Evolutionary conservation across 202 grass and related monocot species (phyloP), one percentile per base, ranked within the genome.

Genomic region (Zoysia matrella): DNA sequence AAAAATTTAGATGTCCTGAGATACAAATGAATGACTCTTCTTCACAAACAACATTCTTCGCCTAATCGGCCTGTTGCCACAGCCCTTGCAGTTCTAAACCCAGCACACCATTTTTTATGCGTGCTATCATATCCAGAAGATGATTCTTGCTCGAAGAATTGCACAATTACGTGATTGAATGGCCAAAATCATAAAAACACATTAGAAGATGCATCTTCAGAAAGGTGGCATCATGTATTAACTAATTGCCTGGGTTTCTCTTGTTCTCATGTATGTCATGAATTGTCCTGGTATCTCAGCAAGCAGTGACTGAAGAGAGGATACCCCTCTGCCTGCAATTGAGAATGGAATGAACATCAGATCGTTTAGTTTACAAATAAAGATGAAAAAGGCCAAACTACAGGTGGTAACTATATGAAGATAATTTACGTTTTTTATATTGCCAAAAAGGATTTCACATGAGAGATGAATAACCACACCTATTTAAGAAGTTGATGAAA

Each of bases 161-260:
- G 69, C 64, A 80, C 71, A 44, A 51, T 50, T 65, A 79, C 69
- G 53, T 41, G 22, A 67, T 7, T 1, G 44, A 79, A 89, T 52
- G 16, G 3, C 11, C 65, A 79, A 72, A 76, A 86, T 52, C 56
- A 60, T 79, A 86, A 60, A 46, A 75, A 71, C 30, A 86, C 67
- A 69, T 65, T 79, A 42, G 15, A 71, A 49, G 5, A 55, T 3
- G 15, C n/a, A 65, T 55, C 57, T 73, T 75, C 47, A 6, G 11
- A 74, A 14, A 60, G 55, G 45, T 63, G 11, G 45, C 58, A 83
- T 66, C 80, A 72, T 87, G 47, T 87, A 87, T 85, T 74, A 92
- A 80, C 83, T 78, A 68, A 77, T 44, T 67, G 79, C 45, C 81
- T 94, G 85, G 82, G 86, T 87, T 84, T 94, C 91, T 85, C 93